These are phyloP conservation scores for Barnettozyma salicaria DNA, from an alignment of 805 yeast genomes.

Conservation along the genomic window DNA sequence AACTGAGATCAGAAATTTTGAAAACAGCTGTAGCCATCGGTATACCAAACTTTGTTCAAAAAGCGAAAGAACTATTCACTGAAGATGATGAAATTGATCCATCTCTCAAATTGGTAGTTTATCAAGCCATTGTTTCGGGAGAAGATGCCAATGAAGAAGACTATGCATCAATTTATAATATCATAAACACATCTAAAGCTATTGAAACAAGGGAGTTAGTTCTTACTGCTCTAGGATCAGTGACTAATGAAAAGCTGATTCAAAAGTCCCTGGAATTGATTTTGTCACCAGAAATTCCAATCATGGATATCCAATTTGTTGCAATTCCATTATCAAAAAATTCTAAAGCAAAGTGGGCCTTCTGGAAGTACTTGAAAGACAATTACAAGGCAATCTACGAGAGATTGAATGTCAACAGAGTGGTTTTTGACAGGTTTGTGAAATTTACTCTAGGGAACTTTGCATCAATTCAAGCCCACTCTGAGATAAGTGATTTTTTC, in stretches of 20 bases:
- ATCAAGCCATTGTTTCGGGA: constrained; percentile 62
- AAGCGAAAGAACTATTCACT: constrained; percentile 39
- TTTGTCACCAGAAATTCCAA: constrained; percentile 49
- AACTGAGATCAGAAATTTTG: constrained; percentile 59
- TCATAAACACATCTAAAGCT: constrained; percentile 52
- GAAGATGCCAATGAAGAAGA: constrained; percentile 54
- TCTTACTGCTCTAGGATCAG: constrained; percentile 58
- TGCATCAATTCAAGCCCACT: constrained; percentile 46
- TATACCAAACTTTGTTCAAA: constrained; percentile 39
- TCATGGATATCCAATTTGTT: constrained; percentile 74
- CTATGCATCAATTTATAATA: constrained; percentile 52
- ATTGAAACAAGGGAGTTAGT: constrained; percentile 66
- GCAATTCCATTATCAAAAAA: constrained; percentile 62
- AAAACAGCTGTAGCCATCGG: constrained; percentile 50
- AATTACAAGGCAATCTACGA: constrained; percentile 67
- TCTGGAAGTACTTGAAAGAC: constrained; percentile 63
- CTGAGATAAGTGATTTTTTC: constrained; percentile 46
- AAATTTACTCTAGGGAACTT: constrained; percentile 53
- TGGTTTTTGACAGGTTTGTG: constrained; percentile 74
- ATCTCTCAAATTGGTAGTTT: constrained; percentile 60
- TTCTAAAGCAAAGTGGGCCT: constrained; percentile 52
- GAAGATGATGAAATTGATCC: constrained; percentile 60
- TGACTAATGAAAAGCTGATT: constrained; percentile 44
- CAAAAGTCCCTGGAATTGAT: constrained; percentile 48
- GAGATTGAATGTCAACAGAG: constrained; percentile 68